Evolutionary conservation across 495 filamentous ascomycete genomes (phyloP).

Genomic region (Mycothermus thermophilus): DNA sequence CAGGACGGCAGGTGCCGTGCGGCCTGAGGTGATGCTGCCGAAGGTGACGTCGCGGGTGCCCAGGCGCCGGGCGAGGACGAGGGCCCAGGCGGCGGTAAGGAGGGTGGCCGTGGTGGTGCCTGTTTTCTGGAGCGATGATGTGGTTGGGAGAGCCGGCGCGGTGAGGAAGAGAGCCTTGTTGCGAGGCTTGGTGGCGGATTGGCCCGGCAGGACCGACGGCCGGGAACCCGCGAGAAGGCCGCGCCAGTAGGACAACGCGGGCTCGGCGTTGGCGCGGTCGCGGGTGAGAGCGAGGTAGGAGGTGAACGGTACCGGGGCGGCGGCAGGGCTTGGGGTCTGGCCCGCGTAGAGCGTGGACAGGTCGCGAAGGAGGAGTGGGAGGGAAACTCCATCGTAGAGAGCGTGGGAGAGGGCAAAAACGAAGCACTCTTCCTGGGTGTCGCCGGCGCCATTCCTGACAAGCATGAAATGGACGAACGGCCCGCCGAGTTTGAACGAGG

Average conservation of each 20-base stretch:
- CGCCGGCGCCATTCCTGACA: conserved; percentile 33
- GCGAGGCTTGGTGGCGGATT: conserved; percentile 19
- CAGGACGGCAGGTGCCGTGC: no score
- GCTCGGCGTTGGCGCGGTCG: conserved; percentile 11
- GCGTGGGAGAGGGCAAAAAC: conserved; percentile 57
- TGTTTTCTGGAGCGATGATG: no score
- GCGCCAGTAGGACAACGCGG: conserved; percentile 42
- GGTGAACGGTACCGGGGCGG: conserved; percentile 43
- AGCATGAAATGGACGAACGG: conserved; percentile 49
- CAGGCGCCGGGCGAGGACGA: conserved; percentile 41
- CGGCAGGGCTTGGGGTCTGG: not conserved
- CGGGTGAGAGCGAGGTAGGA: conserved; percentile 40
- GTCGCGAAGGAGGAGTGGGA: conserved; percentile 44
- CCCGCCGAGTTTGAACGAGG: conserved; percentile 35
- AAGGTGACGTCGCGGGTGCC: conserved; percentile 41
- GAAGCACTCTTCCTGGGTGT: conserved; percentile 40
- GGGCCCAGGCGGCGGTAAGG: conserved; percentile 48
- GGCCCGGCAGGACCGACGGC: conserved; percentile 30
- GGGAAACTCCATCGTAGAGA: conserved; percentile 60
- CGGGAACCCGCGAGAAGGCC: conserved; percentile 38
- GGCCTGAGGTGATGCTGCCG: conserved; percentile 45
- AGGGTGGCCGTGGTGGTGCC: conserved; percentile 42
- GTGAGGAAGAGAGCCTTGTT: conserved; percentile 6
- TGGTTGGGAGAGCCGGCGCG: conserved; percentile 18
- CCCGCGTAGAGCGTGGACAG: conserved; percentile 25